Conservation (phyloP, 179 eudicot genomes). For the Vitellaria paradoxa region DNA sequence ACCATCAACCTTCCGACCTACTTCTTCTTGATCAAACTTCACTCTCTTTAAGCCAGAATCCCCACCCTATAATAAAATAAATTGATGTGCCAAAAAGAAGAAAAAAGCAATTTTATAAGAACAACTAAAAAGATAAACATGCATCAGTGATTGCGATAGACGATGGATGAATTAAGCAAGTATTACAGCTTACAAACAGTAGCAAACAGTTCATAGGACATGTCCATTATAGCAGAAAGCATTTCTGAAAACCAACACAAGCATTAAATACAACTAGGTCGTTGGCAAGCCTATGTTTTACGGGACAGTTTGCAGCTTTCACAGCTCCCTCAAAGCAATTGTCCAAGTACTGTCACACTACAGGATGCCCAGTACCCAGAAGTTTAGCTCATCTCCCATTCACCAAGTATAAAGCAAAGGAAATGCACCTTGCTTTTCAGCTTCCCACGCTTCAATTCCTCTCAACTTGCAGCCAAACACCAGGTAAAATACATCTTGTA, state of each 20-base stretch:
- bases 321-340: not conserved
- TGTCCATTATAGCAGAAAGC: not conserved
- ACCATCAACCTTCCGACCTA: slow-evolving; percentile 25
- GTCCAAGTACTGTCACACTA: not conserved
- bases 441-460: no score
- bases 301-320: not conserved
- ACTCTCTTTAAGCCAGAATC: slow-evolving; percentile 58
- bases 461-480: not conserved
- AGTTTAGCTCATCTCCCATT: no score
- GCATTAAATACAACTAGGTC: not conserved
- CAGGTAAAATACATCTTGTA: not conserved
- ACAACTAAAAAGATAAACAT: slow-evolving; percentile 2
- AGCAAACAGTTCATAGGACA: not conserved
- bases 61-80: slow-evolving; percentile 49
- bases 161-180: not conserved
- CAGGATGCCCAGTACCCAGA: not conserved
- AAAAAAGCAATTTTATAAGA: no score
- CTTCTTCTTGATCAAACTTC: slow-evolving; percentile 50
- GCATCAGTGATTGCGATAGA: not conserved
- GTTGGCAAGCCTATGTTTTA: not conserved
- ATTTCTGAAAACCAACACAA: not conserved
- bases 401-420: no score
- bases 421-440: no score
- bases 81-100: not conserved
- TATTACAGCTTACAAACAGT: not conserved